Base-by-base conservation (phyloP, 2,329 filamentous ascomycete genomes). In the Diatrype stigma region DNA sequence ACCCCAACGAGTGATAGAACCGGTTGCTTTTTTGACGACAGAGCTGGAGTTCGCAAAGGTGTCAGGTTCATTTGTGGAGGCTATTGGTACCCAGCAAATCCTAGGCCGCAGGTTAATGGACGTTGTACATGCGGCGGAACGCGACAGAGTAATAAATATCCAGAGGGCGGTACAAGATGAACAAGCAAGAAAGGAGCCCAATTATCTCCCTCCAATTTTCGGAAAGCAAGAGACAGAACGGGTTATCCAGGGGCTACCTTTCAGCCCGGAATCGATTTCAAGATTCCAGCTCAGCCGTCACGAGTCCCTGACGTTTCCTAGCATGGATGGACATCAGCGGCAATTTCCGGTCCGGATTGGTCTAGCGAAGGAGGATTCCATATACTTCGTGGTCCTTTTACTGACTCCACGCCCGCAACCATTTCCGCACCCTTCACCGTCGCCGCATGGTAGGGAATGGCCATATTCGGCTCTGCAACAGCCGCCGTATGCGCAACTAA, bases 161-260 rank as follows among this genome's bases (percentile, higher is more conserved):
- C 78, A 80, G 56, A 72, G 72, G 45, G 72, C 74, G 47, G 71
- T 87, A 45, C 74, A 81, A 48, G 76, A 79, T 16, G 82, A 86
- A 56, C 81, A 82, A 53, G 69, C 73, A 30, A 71, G 75, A 56
- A 80, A 75, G 50, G 80, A 84, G 28, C 82, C 82, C 17, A 82
- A 81, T 44, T 85, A 86, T 61, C 71, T 86, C 19, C 82, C 83
- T 3, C 83, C 83, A 2, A 85, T 86, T n/a, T 76, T 81, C 53
- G 75, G 73, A 35, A 76, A 76, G 55, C 69, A 74, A 45, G 76
- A 80, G 51, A 76, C 81, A 47, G 76, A 81, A 22, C 72, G 76
- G 23, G 74, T 82, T 16, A 77, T 85, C 30, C 76, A 80, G 50
- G 69, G 71, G 1, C 71, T 85, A 14, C 76, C 78, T 1, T 82